Conservation (phyloP, 2,329 filamentous ascomycete genomes). For the Albifimbria verrucaria region DNA sequence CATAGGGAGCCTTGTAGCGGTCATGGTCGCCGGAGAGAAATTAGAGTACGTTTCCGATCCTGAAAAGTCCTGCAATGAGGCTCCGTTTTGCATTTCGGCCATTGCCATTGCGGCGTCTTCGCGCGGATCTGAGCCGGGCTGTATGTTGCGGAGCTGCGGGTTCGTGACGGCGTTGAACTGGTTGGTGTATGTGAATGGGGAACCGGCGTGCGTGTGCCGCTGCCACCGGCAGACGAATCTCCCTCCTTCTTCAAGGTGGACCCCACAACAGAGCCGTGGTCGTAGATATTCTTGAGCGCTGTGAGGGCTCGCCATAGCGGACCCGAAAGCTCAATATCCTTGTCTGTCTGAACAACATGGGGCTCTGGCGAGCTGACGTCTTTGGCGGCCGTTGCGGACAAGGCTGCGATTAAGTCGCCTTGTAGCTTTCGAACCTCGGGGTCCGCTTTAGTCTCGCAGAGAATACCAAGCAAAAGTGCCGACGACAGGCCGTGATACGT, state of each 20-base stretch:
- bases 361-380: slow-evolving; percentile 53
- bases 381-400: slow-evolving; percentile 62
- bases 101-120: slow-evolving; percentile 62
- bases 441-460: slow-evolving; percentile 61
- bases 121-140: slow-evolving; percentile 45
- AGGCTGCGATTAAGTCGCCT: slow-evolving; percentile 59
- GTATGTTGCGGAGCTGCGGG: slow-evolving; percentile 18
- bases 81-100: slow-evolving; percentile 62
- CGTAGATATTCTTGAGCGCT: slow-evolving; percentile 63
- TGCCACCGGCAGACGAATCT: slow-evolving; percentile 41
- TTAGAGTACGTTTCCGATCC: slow-evolving; percentile 25
- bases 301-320: slow-evolving; percentile 59
- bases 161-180: slow-evolving; percentile 18
- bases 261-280: slow-evolving; percentile 57
- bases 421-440: slow-evolving; percentile 62
- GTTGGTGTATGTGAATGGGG: slow-evolving; percentile 20
- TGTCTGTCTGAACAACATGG: slow-evolving; percentile 52
- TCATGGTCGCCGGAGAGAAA: not conserved
- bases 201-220: slow-evolving; percentile 42
- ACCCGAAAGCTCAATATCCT: slow-evolving; percentile 60
- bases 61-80: slow-evolving; percentile 42
- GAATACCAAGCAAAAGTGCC: slow-evolving; percentile 59
- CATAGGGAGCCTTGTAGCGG: slow-evolving; percentile 29
- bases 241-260: slow-evolving; percentile 47
- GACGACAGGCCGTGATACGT: slow-evolving; percentile 66